phyloP scores from a whole-genome alignment of 202 grass and related monocot species.

The Carex arenaria region DNA sequence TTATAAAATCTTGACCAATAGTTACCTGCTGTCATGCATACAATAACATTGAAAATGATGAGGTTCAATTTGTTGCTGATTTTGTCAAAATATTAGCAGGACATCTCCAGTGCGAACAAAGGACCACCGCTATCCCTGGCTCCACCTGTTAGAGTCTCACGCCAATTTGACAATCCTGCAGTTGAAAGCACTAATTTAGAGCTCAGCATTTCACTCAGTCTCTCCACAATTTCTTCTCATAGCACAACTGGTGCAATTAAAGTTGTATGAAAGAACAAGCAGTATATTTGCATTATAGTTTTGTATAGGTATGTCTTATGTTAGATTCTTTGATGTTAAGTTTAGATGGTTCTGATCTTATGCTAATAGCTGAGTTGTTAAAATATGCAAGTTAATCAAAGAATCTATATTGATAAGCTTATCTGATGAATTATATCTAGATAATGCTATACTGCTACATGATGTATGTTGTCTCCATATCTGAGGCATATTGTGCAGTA shows the following conservation, averaged over 20 bases:
- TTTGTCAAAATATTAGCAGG: neutral
- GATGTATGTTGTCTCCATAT: conserved; percentile 6
- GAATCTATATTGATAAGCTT: neutral
- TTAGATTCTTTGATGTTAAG: conserved; percentile 15
- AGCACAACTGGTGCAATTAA: conserved; percentile 29
- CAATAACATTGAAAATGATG: neutral
- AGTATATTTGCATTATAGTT: conserved; percentile 13
- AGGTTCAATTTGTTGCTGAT: neutral
- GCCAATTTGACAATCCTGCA: conserved; percentile 22
- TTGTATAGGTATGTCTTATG: conserved; percentile 18
- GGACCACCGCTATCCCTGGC: conserved; percentile 12
- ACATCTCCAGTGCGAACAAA: neutral
- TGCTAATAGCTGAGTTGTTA: conserved; percentile 2
- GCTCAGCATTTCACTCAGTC: conserved; percentile 42
- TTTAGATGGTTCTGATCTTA: conserved; percentile 17
- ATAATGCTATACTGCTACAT: neutral
- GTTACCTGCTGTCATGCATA: neutral
- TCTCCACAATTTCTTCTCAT: conserved; percentile 27
- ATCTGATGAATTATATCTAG: neutral
- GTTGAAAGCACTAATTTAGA: conserved; percentile 34
- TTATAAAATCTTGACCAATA: neutral
- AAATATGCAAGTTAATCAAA: conserved; percentile 17
- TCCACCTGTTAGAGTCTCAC: conserved; percentile 21
- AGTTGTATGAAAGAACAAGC: conserved; percentile 37
- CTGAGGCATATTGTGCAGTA: conserved; percentile 12